These are phyloP conservation scores for Colletotrichum phormii DNA, from an alignment of 2,329 filamentous ascomycete genomes.

Conservation along the genomic window DNA sequence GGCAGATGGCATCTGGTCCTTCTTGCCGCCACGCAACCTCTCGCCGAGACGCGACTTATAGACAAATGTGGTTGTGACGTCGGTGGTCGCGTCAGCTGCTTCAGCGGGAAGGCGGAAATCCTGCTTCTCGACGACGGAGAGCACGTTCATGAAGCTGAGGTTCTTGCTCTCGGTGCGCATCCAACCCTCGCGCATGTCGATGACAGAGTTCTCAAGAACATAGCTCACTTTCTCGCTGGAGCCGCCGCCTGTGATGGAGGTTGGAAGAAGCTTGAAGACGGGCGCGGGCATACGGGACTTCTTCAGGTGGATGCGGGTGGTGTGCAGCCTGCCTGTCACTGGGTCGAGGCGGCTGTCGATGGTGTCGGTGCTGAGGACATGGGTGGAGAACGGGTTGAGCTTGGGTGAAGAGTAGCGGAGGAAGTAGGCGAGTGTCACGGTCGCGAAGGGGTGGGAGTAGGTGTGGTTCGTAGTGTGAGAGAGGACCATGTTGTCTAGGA, in stretches of 20 bases:
- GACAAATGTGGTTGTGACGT: constrained; percentile 79
- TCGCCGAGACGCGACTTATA: constrained; percentile 80
- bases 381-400: constrained; percentile 82
- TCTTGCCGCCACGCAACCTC: constrained; percentile 65
- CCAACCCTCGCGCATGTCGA: constrained; percentile 84
- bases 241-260: constrained; percentile 73
- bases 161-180: constrained; percentile 87
- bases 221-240: constrained; percentile 78
- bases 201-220: constrained; percentile 82
- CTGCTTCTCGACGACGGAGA: constrained; percentile 83
- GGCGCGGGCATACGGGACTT: constrained; percentile 81
- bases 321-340: constrained; percentile 79
- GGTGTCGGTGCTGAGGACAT: constrained; percentile 86
- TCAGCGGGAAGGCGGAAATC: constrained; percentile 65
- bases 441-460: constrained; percentile 85
- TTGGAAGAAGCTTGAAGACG: constrained; percentile 80
- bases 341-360: constrained; percentile 80
- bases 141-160: constrained; percentile 83
- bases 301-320: constrained; percentile 84
- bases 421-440: constrained; percentile 90
- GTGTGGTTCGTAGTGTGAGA: constrained; percentile 75
- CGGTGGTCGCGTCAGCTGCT: constrained; percentile 59
- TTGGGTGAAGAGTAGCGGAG: constrained; percentile 81
- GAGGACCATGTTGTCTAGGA: constrained; percentile 65
- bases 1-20: constrained; percentile 55